A percentile compares a stretch with the other conserved stretches of the same genome.
phyloP scores from a whole-genome alignment of 805 yeast species.

The Candida ipomoeae region DNA sequence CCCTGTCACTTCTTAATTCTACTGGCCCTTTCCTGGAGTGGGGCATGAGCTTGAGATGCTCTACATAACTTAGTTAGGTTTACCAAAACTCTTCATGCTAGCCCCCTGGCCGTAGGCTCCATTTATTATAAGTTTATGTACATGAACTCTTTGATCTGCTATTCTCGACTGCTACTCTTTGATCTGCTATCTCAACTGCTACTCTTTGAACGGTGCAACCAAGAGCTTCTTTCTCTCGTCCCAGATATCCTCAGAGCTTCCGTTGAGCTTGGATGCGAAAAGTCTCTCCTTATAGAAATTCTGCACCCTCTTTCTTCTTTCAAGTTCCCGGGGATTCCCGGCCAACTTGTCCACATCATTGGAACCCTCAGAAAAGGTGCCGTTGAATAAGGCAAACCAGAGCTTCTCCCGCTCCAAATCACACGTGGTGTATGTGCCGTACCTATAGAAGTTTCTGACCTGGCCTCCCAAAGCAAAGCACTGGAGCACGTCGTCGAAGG shows the following conservation, averaged over 20 bases:
- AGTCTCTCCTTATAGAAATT: slow-evolving; percentile 64
- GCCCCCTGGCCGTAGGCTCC: too few relatives aligned
- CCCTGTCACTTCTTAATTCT: background rate
- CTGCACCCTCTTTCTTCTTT: slow-evolving; percentile 50
- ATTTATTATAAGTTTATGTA: background rate
- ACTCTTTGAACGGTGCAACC: slow-evolving; percentile 35
- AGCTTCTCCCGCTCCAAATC: slow-evolving; percentile 65
- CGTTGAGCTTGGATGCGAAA: slow-evolving; percentile 57
- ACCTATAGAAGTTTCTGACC: slow-evolving; percentile 74
- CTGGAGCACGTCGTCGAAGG: slow-evolving; percentile 78
- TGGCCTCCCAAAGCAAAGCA: slow-evolving; percentile 94
- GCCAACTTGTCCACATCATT: slow-evolving; percentile 31
- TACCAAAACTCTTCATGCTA: background rate
- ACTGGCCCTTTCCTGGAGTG: background rate
- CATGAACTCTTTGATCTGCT: background rate
- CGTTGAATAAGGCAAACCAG: slow-evolving; percentile 71
- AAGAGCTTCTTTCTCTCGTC: slow-evolving; percentile 37
- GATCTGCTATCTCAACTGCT: background rate
- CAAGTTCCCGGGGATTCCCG: slow-evolving; percentile 45
- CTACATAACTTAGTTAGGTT: background rate
- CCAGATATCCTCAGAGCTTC: slow-evolving; percentile 89
- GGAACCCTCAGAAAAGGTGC: slow-evolving; percentile 21
- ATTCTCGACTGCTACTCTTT: background rate
- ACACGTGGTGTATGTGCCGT: slow-evolving; percentile 75
- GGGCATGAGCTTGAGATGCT: background rate